Base-by-base conservation (phyloP, 2,329 filamentous ascomycete species). In the Metarhizium rileyi region DNA sequence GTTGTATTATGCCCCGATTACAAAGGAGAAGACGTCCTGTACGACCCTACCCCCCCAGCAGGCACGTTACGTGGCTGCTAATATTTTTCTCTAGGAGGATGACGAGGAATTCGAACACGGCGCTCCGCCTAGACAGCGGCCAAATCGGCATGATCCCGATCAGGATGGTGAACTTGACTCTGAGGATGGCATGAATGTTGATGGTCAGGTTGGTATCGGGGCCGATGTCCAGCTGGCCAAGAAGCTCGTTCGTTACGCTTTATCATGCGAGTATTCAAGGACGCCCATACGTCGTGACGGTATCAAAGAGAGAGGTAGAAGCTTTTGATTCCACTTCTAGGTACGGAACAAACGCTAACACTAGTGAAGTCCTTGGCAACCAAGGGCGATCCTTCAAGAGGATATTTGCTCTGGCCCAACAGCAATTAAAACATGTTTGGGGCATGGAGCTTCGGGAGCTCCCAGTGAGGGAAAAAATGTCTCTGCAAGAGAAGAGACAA, bases 391-490 rank as follows among this genome's bases (percentile, higher is more conserved):
- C 81, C 33, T 97, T 96, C 65, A 90, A 82, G 62, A 65, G 70
- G 12, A 81, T 96, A 3, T 96, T 95, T 60, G 78, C 79, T 0
- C 72, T 78, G 38, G 88, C 91, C 40, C 91, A 98, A 64, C 67
- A 72, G 30, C 78, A 86, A 56, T 71, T 98, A 35, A 73, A 76
- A 44, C 70, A 70, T 2, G 76, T 83, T 1, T 97, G 95, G 67
- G 93, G 93, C n/a, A 95, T 97, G 90, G 78, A 90, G 64, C 78
- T 98, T 75, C 75, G 81, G 4, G 90, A 96, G 67, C 73, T 97
- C 46, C 90, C 93, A 0, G 73, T 78, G 1, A 80, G 78, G 60
- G 91, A 96, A 61, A 94, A 90, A 66, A 77, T 87, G 45, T 89
- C 89, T 0, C 68, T 95, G 30, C 82, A 81, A 52, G 87, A 95